phyloP scores from a whole-genome alignment of 2,329 filamentous ascomycete genomes.

The Penicillium sp. region DNA sequence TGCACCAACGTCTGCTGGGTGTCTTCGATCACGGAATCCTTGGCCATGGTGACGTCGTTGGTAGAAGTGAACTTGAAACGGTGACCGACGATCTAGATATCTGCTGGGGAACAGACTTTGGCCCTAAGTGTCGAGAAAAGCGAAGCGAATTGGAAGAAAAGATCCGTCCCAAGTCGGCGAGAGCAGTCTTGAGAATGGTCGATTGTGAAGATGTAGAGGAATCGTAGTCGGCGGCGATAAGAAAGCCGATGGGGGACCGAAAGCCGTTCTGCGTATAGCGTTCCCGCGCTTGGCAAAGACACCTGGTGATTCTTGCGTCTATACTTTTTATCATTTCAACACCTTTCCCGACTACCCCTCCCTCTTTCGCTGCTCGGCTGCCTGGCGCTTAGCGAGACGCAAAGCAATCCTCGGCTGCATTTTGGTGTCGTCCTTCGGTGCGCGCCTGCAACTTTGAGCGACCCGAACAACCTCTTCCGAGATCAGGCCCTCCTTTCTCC shows the following conservation, averaged over 20 bases:
- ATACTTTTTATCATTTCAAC: constrained; percentile 12
- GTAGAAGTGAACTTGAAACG: not conserved
- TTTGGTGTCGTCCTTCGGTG: not conserved
- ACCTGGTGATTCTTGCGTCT: constrained; percentile 12
- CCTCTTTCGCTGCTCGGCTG: constrained; percentile 7
- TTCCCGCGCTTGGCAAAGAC: constrained; percentile 21
- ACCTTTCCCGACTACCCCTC: not conserved
- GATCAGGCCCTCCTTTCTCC: constrained; percentile 12
- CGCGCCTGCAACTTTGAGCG: not conserved
- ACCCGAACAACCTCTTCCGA: constrained; percentile 1
- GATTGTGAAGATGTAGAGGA: not conserved
- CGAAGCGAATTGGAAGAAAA: too few relatives aligned
- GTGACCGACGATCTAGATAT: too few relatives aligned
- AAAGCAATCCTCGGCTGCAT: not conserved
- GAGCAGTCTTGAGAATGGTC: too few relatives aligned
- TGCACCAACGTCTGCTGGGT: constrained; percentile 36
- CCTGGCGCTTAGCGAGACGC: too few relatives aligned
- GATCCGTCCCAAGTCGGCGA: too few relatives aligned
- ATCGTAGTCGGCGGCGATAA: constrained; percentile 1
- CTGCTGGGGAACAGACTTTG: too few relatives aligned
- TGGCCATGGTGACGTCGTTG: constrained; percentile 24
- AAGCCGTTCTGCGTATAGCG: constrained; percentile 9
- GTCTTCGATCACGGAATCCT: constrained; percentile 26
- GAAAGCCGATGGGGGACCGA: not conserved
- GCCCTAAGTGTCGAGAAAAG: too few relatives aligned